These are phyloP conservation scores for Pilobolus umbonatus DNA, from an alignment of 192 early-diverging fungal species.

Conservation along the genomic window DNA sequence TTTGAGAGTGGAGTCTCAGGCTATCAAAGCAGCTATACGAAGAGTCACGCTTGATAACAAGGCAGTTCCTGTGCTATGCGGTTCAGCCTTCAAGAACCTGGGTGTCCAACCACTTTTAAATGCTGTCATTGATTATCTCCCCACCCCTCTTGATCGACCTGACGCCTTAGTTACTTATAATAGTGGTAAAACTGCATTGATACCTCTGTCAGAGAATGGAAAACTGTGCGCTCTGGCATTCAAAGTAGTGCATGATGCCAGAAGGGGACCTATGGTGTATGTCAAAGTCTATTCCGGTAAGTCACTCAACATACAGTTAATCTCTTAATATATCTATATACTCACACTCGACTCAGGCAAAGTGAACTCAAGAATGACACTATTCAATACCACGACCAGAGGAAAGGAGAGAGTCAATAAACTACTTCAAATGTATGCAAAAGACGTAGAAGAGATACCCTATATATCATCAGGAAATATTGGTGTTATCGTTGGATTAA, in stretches of 20 bases:
- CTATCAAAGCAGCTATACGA: conserved; percentile 64
- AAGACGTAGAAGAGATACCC: conserved; percentile 80
- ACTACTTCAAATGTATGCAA: conserved; percentile 88
- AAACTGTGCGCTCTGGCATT: conserved; percentile 86
- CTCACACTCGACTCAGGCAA: conserved; percentile 31
- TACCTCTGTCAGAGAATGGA: conserved; percentile 45
- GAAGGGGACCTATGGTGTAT: conserved; percentile 87
- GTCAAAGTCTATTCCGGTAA: conserved; percentile 83
- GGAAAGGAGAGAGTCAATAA: conserved; percentile 77
- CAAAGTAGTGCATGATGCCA: conserved; percentile 82
- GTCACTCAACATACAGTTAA: not conserved
- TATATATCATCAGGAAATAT: conserved; percentile 73
- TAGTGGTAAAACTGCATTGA: conserved; percentile 35
- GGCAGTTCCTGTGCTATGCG: conserved; percentile 81
- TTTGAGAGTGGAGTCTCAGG: conserved; percentile 53
- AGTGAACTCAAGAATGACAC: conserved; percentile 59
- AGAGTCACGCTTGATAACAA: conserved; percentile 62
- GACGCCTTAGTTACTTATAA: conserved; percentile 49
- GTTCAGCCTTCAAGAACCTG: conserved; percentile 82
- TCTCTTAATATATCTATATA: conserved; percentile 13
- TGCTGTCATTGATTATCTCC: conserved; percentile 81
- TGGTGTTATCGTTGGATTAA: conserved; percentile 78
- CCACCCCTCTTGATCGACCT: conserved; percentile 70
- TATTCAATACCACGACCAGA: conserved; percentile 64
- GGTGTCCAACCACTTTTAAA: conserved; percentile 94